A percentile compares a stretch with the other conserved stretches of the same genome.
These are phyloP conservation scores for Amanita thiersii DNA, from an alignment of 768 basidiomycete species.

Conservation along the genomic window DNA sequence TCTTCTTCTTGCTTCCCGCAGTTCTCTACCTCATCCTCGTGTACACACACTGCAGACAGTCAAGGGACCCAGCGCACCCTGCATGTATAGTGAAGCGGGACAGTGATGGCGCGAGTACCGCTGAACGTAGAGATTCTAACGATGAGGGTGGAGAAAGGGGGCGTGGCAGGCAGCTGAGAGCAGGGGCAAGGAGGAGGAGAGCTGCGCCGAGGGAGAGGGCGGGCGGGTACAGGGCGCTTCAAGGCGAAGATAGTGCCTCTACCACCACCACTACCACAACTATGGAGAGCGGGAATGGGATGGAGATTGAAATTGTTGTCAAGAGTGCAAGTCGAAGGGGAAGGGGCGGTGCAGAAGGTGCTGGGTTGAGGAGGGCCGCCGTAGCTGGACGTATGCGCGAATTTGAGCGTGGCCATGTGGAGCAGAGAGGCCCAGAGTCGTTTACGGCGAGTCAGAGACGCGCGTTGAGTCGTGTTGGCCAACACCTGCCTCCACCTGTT, in stretches of 20 bases:
- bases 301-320: neutral
- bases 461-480: neutral
- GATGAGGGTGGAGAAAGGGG: conserved; percentile 1
- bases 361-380: neutral
- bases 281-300: too few relatives aligned
- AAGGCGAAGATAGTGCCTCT: too few relatives aligned
- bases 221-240: too few relatives aligned
- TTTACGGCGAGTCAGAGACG: conserved; percentile 2
- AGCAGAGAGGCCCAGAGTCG: conserved; percentile 1
- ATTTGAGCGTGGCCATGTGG: neutral
- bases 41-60: conserved; percentile 32
- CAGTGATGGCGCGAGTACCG: conserved; percentile 8
- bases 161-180: neutral
- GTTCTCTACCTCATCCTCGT: conserved; percentile 26
- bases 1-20: conserved; percentile 30
- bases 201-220: too few relatives aligned
- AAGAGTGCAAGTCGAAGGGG: too few relatives aligned
- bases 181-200: neutral
- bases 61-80: conserved; percentile 27
- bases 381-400: conserved; percentile 2
- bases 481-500: neutral
- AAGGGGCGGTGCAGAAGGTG: conserved; percentile 5
- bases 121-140: conserved; percentile 9
- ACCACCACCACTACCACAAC: too few relatives aligned
- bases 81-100: conserved; percentile 19